Conservation (phyloP, 345 rosid species). For the Salix udensis region DNA sequence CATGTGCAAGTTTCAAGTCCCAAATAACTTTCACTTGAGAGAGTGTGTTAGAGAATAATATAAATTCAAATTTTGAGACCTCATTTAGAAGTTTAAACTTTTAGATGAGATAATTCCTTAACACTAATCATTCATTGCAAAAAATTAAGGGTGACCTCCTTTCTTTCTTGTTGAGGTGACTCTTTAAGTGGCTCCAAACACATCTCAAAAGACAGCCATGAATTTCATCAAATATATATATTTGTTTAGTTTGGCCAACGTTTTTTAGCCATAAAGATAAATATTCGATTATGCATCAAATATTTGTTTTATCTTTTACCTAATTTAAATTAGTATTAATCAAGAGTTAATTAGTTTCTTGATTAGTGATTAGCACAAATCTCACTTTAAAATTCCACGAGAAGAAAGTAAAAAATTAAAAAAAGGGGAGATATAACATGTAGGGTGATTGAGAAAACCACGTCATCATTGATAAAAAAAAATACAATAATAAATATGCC, state of each 20-base stretch:
- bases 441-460: constrained; percentile 33
- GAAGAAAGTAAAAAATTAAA: constrained; percentile 2
- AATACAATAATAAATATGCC: not conserved
- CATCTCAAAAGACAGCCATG: too few species aligned
- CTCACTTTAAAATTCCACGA: not conserved
- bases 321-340: not conserved
- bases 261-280: not conserved
- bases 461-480: constrained; percentile 21
- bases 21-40: too few species aligned
- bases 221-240: too few species aligned
- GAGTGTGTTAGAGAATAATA: too few species aligned
- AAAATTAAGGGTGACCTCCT: too few species aligned
- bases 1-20: too few species aligned
- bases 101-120: too few species aligned
- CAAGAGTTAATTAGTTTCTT: not conserved
- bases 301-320: not conserved
- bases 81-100: too few species aligned
- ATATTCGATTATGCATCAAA: not conserved
- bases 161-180: too few species aligned
- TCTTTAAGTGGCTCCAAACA: too few species aligned
- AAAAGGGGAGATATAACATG: constrained; percentile 20
- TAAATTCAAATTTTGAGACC: too few species aligned
- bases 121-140: too few species aligned
- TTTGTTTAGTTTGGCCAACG: not conserved
- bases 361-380: not conserved